Percentiles rank a stretch among this genome's conserved stretches.
Conservation (phyloP, 257 asterid species). For the Coffea canephora region DNA sequence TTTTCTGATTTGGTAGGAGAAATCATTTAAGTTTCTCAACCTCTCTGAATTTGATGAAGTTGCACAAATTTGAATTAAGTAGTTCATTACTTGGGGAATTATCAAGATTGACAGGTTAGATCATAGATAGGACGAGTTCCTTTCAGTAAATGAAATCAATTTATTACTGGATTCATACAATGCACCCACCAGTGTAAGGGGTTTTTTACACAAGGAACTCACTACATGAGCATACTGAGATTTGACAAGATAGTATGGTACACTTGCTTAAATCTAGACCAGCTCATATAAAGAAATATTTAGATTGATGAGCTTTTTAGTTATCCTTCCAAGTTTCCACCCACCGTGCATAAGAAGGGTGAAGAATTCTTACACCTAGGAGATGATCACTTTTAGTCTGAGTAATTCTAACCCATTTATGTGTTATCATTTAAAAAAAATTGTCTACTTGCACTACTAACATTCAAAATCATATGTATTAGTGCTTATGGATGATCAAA, state of each 20-base stretch:
- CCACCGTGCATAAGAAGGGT: background rate
- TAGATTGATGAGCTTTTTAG: background rate
- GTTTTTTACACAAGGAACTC: background rate
- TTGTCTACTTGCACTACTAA: slow-evolving; percentile 13
- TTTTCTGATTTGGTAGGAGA: background rate
- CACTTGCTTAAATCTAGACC: background rate
- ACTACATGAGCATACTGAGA: background rate
- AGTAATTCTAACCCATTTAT: background rate
- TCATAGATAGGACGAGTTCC: background rate
- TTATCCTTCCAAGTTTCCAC: background rate
- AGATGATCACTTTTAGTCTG: background rate
- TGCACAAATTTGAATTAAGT: background rate
- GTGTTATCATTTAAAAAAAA: too few relatives aligned
- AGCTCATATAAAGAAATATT: background rate
- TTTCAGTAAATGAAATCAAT: background rate
- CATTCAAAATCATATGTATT: slow-evolving; percentile 19
- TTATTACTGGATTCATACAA: background rate
- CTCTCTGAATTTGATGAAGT: background rate
- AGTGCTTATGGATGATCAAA: slow-evolving; percentile 64
- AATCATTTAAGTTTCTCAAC: background rate
- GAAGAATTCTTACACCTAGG: background rate
- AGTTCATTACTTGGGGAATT: background rate
- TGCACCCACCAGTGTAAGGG: background rate
- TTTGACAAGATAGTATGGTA: background rate
- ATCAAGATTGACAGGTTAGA: background rate